Evolutionary conservation across 306 rosid genomes (phyloP), one percentile per base, ranked within the genome.

Genomic region (Biancaea sappan): DNA sequence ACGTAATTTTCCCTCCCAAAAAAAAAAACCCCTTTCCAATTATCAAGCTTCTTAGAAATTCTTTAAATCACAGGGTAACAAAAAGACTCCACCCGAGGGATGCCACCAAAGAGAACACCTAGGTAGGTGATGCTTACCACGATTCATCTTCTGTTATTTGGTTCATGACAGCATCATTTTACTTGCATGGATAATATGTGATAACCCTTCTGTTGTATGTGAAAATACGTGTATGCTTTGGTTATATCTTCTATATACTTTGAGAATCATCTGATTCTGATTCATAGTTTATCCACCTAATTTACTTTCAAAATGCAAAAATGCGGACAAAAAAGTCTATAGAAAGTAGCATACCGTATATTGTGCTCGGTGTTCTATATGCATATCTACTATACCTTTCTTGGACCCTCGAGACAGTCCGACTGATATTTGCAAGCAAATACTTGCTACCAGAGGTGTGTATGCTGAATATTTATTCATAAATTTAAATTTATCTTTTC

Each of bases 361-460:
- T 83, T 14, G 71, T 81, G 69, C 97, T 94, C 18, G 95, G 99
- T 22, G 8, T 87, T 88, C 91, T 94, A 52, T 94, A 94, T 81
- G 90, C 95, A 46, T 94, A 90, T 82, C 86, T 94, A 1, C 86
- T 94, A 26, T 94, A 71, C 85, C 87, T 92, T 25, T 94, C 99
- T 41, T 94, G 99, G 99, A 94, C 95, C 7, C 97, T 97, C 1
- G 96, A 94, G 63, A 87, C 97, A 3, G 25, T 90, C 0, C 83
- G 48, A 25, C 44, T 86, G 84, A 86, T 94, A 72, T 94, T 92
- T 21, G 91, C 99, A 1, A 92, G 78, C 86, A 87, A 94, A 87
- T 87, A 94, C 85, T 88, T 72, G 84, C 90, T 92, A 58, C 97
- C 99, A 12, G 95, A 94, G 97, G 99, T 94, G 43, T 43, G 91